These are phyloP conservation scores for Paralagenidium karlingii DNA, from an alignment of 352 stramenopile species.

Conservation along the genomic window DNA sequence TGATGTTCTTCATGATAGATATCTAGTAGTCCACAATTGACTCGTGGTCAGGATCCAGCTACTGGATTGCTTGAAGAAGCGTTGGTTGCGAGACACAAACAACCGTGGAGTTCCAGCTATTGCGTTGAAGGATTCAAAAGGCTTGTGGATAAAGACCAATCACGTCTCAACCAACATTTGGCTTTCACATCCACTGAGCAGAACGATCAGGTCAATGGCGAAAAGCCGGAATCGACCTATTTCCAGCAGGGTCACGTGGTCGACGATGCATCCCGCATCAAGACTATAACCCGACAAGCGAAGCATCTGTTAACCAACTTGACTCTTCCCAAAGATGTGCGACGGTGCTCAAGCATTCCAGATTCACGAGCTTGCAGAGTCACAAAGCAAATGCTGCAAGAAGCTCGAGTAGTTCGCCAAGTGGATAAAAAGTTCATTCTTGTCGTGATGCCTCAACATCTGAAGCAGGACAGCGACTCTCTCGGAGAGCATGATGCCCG, in stretches of 20 bases:
- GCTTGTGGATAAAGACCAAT: no score
- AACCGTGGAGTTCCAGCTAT: no score
- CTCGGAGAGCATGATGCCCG: background rate
- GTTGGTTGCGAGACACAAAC: no score
- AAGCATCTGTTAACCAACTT: background rate
- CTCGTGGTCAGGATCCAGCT: no score
- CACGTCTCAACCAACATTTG: no score
- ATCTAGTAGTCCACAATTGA: no score
- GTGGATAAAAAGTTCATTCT: constrained; percentile 89
- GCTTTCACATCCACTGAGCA: no score
- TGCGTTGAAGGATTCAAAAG: no score
- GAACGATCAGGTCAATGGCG: no score
- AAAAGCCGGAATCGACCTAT: background rate
- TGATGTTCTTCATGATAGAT: no score
- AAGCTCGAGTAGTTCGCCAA: constrained; percentile 70
- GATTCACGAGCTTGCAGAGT: constrained; percentile 20
- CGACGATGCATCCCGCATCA: no score
- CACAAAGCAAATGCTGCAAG: constrained; percentile 44
- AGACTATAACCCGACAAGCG: background rate
- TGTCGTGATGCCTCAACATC: constrained; percentile 14
- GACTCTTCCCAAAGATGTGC: background rate
- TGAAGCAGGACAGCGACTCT: constrained; percentile 8
- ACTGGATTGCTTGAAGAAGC: no score
- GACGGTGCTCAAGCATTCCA: background rate
- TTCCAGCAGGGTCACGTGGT: background rate